A percentile compares a stretch with the other conserved stretches of the same genome.
These are phyloP conservation scores for Vigna reflexopilosa DNA, from an alignment of 306 rosid genomes.

Conservation along the genomic window DNA sequence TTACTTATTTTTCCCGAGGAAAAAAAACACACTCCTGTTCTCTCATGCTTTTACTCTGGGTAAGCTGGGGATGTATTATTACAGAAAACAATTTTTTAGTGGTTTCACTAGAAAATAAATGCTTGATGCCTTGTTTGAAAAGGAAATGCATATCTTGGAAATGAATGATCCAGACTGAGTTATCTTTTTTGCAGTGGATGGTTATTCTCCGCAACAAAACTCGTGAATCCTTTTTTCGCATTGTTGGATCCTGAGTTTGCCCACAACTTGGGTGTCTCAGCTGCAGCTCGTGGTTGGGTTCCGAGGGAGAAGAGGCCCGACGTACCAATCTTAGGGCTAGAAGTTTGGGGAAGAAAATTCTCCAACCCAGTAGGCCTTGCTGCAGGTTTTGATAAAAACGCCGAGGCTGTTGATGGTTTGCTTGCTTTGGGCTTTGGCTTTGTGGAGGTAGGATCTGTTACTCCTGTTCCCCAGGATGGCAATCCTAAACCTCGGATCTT, in stretches of 20 bases:
- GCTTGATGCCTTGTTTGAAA: slow-evolving; percentile 18
- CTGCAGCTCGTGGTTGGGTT: slow-evolving; percentile 98
- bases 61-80: slow-evolving; percentile 29
- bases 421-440: slow-evolving; percentile 95
- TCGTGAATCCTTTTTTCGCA: slow-evolving; percentile 91
- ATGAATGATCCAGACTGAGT: slow-evolving; percentile 42
- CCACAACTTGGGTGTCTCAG: slow-evolving; percentile 81
- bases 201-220: slow-evolving; percentile 94
- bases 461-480: slow-evolving; percentile 95
- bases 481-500: slow-evolving; percentile 96
- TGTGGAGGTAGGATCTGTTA: slow-evolving; percentile 97
- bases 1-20: slow-evolving; percentile 8
- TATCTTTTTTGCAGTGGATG: slow-evolving; percentile 78
- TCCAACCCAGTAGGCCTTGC: slow-evolving; percentile 97
- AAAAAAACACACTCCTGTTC: not conserved
- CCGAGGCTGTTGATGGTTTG: slow-evolving; percentile 92
- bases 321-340: slow-evolving; percentile 69
- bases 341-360: slow-evolving; percentile 99
- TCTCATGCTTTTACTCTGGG: not conserved
- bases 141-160: slow-evolving; percentile 31
- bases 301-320: slow-evolving; percentile 95
- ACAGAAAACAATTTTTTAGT: slow-evolving; percentile 19
- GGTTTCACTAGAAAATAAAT: not conserved
- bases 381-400: slow-evolving; percentile 98
- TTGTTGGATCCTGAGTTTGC: slow-evolving; percentile 93